These are phyloP conservation scores for Zasmidium angulare DNA, from an alignment of 2,329 filamentous ascomycete species.

Conservation along the genomic window DNA sequence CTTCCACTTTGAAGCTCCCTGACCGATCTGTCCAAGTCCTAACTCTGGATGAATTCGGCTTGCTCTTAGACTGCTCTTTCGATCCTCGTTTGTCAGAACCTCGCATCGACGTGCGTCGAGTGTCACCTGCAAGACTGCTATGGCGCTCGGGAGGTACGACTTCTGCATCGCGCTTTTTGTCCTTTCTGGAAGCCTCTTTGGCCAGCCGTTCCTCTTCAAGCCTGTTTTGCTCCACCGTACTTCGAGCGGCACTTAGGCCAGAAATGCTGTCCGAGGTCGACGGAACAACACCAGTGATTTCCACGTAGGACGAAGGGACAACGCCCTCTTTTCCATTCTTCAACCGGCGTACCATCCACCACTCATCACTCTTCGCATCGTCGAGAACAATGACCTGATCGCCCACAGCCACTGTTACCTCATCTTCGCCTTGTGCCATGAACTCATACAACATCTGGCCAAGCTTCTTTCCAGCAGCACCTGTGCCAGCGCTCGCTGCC, in stretches of 20 bases:
- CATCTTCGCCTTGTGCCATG: constrained; percentile 92
- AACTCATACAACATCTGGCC: constrained; percentile 92
- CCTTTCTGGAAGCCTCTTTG: constrained; percentile 71
- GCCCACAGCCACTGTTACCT: constrained; percentile 85
- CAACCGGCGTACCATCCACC: constrained; percentile 91
- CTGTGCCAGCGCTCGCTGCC: constrained; percentile 69
- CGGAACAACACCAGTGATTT: constrained; percentile 70
- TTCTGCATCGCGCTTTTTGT: constrained; percentile 57
- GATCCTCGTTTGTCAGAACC: constrained; percentile 47
- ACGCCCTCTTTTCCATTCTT: constrained; percentile 95
- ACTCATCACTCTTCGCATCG: constrained; percentile 90
- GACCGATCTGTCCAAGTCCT: constrained; percentile 94
- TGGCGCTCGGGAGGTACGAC: constrained; percentile 73
- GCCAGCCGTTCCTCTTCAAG: constrained; percentile 80
- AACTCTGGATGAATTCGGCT: constrained; percentile 79
- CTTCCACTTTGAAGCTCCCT: constrained; percentile 95
- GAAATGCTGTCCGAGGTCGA: constrained; percentile 49
- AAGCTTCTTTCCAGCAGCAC: constrained; percentile 65
- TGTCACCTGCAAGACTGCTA: constrained; percentile 67
- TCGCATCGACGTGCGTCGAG: constrained; percentile 21
- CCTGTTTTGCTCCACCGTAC: constrained; percentile 72
- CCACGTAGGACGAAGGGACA: constrained; percentile 93
- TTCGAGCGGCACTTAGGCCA: constrained; percentile 61
- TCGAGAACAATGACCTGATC: constrained; percentile 92
- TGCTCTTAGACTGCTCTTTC: constrained; percentile 59